Base-by-base conservation (phyloP, 1,284 basidiomycete species). In the Cronartium ribicola region DNA sequence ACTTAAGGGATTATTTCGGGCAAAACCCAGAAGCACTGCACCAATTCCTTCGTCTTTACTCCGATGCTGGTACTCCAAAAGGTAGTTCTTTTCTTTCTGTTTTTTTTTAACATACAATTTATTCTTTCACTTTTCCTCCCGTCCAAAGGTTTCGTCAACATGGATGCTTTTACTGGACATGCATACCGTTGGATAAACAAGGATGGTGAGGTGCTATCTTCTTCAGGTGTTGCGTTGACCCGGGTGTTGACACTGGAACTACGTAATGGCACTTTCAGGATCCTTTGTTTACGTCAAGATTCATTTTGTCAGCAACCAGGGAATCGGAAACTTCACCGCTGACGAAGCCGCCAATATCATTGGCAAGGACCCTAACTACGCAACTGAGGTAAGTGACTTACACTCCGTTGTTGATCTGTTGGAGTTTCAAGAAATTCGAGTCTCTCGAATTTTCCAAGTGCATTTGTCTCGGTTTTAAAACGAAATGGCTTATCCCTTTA, bases 1-100 rank as follows among this genome's bases (percentile, higher is more conserved):
- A 76, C 77, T 84, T 84, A 80, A 84, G 91, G 90, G 92, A 95
- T 82, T 97, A 94, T 81, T 86, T 78, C 1, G 67, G 86, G n/a
- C 89, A 90, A 83, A 95, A 95, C 84, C 91, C 92, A 20, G 93
- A 95, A 84, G 89, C 89, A 1, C 87, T 91, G 76, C 93, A 95
- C 81, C 92, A 95, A 82, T 86, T 94, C 80, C 87, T 92, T 88
- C 90, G 90, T 77, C 86, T 92, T 76, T 91, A 92, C 85, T 80
- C 81, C 17, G 94, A 96, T 83, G 91, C 93, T 79, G 94, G 93
- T 75, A 94, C 90, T 69, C 92, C 94, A 20, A 36, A 86, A 90
- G 77, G 90, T 90, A 39, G 29, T n/a, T 55, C 51, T 55, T 20
- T 55, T 8, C 51, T 20, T 55, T 2, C 6, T 55, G 29, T 55